These are phyloP conservation scores for Pseudogymnoascus verrucosus DNA, from an alignment of 2,329 filamentous ascomycete species.

Conservation along the genomic window DNA sequence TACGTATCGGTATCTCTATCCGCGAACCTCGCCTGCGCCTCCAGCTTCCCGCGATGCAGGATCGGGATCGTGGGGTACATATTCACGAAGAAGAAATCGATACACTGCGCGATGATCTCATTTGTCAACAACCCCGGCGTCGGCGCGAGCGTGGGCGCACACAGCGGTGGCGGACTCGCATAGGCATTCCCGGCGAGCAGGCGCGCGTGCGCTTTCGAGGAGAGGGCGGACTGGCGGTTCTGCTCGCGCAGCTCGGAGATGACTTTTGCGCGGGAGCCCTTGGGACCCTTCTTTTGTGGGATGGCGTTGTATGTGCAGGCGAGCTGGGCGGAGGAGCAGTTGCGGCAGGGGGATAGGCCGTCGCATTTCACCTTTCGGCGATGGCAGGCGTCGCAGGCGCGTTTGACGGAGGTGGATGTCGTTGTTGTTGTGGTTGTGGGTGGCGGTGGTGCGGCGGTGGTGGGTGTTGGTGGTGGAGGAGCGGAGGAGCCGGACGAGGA, in stretches of 20 bases:
- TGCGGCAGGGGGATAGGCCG: slow-evolving; percentile 61
- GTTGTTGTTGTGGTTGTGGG: neutral
- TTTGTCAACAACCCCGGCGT: slow-evolving; percentile 52
- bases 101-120: slow-evolving; percentile 57
- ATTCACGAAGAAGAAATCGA: slow-evolving; percentile 61
- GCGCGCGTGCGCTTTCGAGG: slow-evolving; percentile 52
- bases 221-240: slow-evolving; percentile 57
- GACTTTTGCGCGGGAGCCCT: slow-evolving; percentile 66
- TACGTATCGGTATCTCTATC: slow-evolving; percentile 57
- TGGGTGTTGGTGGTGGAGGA: neutral
- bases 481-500: neutral
- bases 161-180: slow-evolving; percentile 28
- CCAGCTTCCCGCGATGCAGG: slow-evolving; percentile 48
- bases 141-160: slow-evolving; percentile 41
- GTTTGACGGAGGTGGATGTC: slow-evolving; percentile 34
- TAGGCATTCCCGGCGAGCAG: slow-evolving; percentile 45
- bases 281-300: slow-evolving; percentile 69
- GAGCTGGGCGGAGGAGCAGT: slow-evolving; percentile 59
- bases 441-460: neutral
- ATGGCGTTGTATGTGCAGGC: slow-evolving; percentile 68
- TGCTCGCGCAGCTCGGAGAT: slow-evolving; percentile 65
- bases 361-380: slow-evolving; percentile 69
- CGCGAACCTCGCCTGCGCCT: slow-evolving; percentile 50
- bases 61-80: slow-evolving; percentile 59
- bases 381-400: slow-evolving; percentile 67